Evolutionary conservation across 495 filamentous ascomycete genomes (phyloP).

Genomic region (Penicillium bialowiezense): DNA sequence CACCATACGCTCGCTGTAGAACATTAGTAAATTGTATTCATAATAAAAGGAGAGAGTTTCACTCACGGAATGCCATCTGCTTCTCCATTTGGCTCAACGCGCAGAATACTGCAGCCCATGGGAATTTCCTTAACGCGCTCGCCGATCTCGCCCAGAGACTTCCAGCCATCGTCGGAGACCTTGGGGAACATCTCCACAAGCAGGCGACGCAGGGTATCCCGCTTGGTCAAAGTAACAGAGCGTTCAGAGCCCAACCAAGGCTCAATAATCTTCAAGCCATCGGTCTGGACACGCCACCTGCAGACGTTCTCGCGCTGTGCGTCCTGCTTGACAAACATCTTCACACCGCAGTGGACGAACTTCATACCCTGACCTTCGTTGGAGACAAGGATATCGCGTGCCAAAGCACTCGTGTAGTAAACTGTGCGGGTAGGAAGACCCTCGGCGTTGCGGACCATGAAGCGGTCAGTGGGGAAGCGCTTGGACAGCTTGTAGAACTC

Average conservation of each 20-base stretch:
- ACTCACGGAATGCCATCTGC: conserved; percentile 67
- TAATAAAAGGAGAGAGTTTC: too few relatives aligned
- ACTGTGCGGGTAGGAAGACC: conserved; percentile 83
- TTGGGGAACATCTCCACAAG: conserved; percentile 96
- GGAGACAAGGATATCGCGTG: conserved; percentile 71
- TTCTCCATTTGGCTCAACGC: conserved; percentile 66
- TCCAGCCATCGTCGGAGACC: conserved; percentile 63
- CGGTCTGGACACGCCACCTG: conserved; percentile 91
- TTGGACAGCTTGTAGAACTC: conserved; percentile 78
- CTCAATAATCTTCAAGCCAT: conserved; percentile 83
- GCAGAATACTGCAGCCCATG: conserved; percentile 89
- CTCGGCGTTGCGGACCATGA: conserved; percentile 90
- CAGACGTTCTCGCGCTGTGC: conserved; percentile 79
- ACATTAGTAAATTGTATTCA: conserved; percentile 16
- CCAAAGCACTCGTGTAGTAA: conserved; percentile 89
- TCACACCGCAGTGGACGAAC: conserved; percentile 94
- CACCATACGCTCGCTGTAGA: conserved; percentile 69
- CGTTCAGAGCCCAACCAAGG: conserved; percentile 80
- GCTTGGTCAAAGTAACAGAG: conserved; percentile 68
- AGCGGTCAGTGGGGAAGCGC: conserved; percentile 83
- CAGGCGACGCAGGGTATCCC: conserved; percentile 71
- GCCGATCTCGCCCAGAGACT: conserved; percentile 80
- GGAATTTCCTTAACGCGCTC: conserved; percentile 73
- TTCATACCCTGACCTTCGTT: conserved; percentile 90
- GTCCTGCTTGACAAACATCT: conserved; percentile 98